Evolutionary conservation across 176 grass and related monocot genomes (phyloP).

Genomic region (Stipa capillata): DNA sequence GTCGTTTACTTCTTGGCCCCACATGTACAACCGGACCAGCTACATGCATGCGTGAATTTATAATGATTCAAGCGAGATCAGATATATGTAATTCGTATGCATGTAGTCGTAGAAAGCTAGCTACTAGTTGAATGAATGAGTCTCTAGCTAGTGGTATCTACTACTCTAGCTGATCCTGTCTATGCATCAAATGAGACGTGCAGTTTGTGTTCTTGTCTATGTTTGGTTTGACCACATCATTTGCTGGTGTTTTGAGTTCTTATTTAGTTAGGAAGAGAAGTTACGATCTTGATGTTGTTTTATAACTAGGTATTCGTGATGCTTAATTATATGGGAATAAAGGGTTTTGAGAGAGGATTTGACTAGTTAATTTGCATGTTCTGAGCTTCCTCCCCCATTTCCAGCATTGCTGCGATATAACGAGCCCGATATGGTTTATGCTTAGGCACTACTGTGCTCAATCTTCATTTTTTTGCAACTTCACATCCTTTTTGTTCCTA

Average conservation of each 20-base stretch:
- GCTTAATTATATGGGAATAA: not conserved
- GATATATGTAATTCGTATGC: not conserved
- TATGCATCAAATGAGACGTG: not conserved
- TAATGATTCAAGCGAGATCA: not conserved
- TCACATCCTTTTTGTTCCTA: not conserved
- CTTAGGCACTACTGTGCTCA: slow-evolving; percentile 9
- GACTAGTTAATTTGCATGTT: not conserved
- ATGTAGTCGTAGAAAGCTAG: not conserved
- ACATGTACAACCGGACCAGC: not conserved
- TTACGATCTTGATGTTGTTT: not conserved
- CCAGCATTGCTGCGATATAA: not conserved
- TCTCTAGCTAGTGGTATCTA: slow-evolving; percentile 4
- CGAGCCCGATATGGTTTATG: not conserved
- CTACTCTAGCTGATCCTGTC: slow-evolving; percentile 1
- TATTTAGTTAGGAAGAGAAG: not conserved
- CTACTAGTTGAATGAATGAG: not conserved
- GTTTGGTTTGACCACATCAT: slow-evolving; percentile 1
- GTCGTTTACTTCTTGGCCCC: not conserved
- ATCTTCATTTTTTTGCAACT: slow-evolving; percentile 1
- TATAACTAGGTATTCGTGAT: not conserved
- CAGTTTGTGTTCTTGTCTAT: not conserved
- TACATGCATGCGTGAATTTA: slow-evolving; percentile 1
- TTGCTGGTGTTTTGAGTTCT: slow-evolving; percentile 1
- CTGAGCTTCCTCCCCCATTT: not conserved
- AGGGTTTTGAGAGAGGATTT: not conserved